Conservation (phyloP, 371 early-diverging fungal genomes). For the Thermomucor indicae-seudaticae region DNA sequence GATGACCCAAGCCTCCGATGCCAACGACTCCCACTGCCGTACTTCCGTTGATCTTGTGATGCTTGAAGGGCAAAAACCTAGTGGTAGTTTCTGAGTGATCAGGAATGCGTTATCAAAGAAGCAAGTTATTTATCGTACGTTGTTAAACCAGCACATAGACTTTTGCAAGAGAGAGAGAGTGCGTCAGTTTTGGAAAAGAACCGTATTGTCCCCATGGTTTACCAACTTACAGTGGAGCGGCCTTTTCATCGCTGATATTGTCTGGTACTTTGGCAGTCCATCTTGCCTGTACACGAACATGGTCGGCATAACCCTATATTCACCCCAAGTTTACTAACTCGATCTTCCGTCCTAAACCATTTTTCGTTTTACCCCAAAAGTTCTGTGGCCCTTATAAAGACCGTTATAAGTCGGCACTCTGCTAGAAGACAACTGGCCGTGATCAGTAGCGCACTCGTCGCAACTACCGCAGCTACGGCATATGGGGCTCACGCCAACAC, state of each 20-base stretch:
- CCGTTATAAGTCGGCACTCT: constrained; percentile 46
- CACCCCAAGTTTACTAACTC: background rate
- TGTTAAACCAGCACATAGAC: constrained; percentile 73
- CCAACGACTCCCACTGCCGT: constrained; percentile 64
- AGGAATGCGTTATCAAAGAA: background rate
- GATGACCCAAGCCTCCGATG: constrained; percentile 75
- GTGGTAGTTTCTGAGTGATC: background rate
- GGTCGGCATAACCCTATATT: constrained; percentile 32
- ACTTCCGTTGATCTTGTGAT: constrained; percentile 37
- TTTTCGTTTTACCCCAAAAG: constrained; percentile 56
- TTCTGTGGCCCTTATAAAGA: constrained; percentile 22
- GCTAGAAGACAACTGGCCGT: constrained; percentile 33
- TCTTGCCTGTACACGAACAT: constrained; percentile 34
- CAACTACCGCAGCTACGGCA: constrained; percentile 37
- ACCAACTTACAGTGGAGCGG: constrained; percentile 37
- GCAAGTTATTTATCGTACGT: constrained; percentile 24
- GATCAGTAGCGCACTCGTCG: constrained; percentile 25
- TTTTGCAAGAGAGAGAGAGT: no score
- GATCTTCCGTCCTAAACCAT: background rate
- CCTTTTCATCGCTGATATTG: constrained; percentile 34
- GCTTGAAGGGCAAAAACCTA: constrained; percentile 50
- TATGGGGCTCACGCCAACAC: constrained; percentile 73
- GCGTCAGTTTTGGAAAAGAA: no score
- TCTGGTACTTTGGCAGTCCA: constrained; percentile 55
- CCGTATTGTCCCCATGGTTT: background rate